Base-by-base conservation (phyloP, 441 rosid genomes). In the Syzygium malaccense region DNA sequence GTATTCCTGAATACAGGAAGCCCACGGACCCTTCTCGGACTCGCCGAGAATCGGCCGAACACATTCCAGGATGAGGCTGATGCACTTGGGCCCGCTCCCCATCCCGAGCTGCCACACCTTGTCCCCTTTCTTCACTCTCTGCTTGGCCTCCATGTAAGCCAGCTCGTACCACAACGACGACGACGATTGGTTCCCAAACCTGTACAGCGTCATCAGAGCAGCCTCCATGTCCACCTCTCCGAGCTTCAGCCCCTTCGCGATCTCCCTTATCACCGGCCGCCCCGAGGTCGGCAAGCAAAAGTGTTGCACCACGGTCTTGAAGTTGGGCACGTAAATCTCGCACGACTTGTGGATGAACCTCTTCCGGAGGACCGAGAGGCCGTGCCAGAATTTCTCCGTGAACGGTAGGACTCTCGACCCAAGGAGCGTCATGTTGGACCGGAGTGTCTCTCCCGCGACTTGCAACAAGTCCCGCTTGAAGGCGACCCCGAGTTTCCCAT, bases 161-260 rank as follows among this genome's bases (percentile, higher is more conserved):
- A 94, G 54, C 90, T 93, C 94, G 25, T 94, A 95, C 95, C 95
- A 94, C 92, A 92, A 5, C 8, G 95, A 91, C 68, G 94, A 92
- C 57, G 95, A 94, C 23, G 95, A 92, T 87, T 95, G 95, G 89
- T 95, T 93, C 12, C 96, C 96, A 86, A 95, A 95, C 87, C 95
- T 93, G 88, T 93, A 94, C 58, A 94, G 88, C 20, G 95, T 93
- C 94, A 93, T 92, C 71, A 93, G 41, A 32, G 95, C 90, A 55
- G 94, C 91, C 87, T 95, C 96, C 55, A 83, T 86, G 56, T 95
- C 94, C 23, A 18, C 84, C 55, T 87, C 92, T 1, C 88, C 88
- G 14, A 95, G 93, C 88, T 91, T 93, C 32, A 93, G 45, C 58
- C 92, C 94, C 91, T 93, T 94, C 3, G 89, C 93, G 54, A 95